Evolutionary conservation across 1,284 basidiomycete species (phyloP).

Genomic region (Ganoderma multipileum): DNA sequence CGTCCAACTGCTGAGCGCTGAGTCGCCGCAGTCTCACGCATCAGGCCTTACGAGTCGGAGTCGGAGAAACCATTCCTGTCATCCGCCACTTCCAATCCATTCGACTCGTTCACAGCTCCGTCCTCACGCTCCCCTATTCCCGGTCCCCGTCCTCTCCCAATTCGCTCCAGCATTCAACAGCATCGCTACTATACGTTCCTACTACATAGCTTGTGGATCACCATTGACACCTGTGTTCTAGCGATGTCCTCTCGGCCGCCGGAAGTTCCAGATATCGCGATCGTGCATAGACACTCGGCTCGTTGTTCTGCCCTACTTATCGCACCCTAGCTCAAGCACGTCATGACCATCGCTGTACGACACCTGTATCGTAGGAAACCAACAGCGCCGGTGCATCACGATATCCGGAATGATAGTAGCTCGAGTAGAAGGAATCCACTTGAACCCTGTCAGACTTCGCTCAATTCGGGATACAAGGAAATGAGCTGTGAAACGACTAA

Average conservation of each 20-base stretch:
- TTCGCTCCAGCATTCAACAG: neutral
- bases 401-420: conserved; percentile 3
- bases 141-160: neutral
- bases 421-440: neutral
- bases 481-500: neutral
- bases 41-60: conserved; percentile 19
- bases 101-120: neutral
- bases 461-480: neutral
- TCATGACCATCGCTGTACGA: conserved; percentile 11
- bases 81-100: conserved; percentile 18
- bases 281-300: neutral
- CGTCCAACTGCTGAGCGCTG: neutral
- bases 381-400: neutral
- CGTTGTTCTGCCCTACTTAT: neutral
- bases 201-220: neutral
- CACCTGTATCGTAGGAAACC: neutral
- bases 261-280: neutral
- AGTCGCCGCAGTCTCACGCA: conserved; percentile 22
- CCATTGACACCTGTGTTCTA: neutral
- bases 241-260: neutral
- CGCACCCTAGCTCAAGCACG: neutral
- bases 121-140: neutral
- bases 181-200: neutral
- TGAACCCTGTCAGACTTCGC: conserved; percentile 5
- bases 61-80: conserved; percentile 19